Conservation (phyloP, 164 flowering plant species). For the Vitis rupestris region DNA sequence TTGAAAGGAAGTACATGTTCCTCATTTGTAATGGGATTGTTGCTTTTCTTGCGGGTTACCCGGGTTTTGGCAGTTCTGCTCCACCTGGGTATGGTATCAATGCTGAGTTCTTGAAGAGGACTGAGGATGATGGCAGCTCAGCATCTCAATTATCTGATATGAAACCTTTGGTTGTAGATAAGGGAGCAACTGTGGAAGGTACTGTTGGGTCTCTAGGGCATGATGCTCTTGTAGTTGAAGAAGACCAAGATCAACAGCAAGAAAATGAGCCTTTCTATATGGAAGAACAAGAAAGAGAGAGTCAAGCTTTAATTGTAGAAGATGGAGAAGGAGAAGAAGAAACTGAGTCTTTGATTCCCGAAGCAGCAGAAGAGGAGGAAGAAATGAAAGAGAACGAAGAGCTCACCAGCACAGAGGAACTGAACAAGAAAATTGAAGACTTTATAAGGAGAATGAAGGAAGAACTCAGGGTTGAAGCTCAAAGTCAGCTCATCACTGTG, state of each 20-base stretch:
- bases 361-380: not conserved
- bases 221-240: not conserved
- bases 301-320: not conserved
- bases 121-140: not conserved
- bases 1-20: conserved; percentile 55
- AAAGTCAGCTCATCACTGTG: conserved; percentile 16
- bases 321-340: conserved; percentile 13
- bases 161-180: not conserved
- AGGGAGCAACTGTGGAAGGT: not conserved
- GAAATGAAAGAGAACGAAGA: conserved; percentile 12
- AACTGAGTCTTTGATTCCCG: not conserved
- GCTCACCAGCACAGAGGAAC: conserved; percentile 33
- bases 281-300: not conserved
- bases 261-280: not conserved
- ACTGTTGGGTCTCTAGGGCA: not conserved
- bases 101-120: not conserved
- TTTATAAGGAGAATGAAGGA: conserved; percentile 56
- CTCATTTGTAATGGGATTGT: conserved; percentile 58
- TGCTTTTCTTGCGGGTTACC: conserved; percentile 37
- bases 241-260: not conserved
- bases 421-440: conserved; percentile 54
- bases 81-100: not conserved
- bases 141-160: conserved; percentile 4
- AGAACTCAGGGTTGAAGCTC: conserved; percentile 40
- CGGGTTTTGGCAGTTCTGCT: conserved; percentile 14